These are phyloP conservation scores for Agaricus bisporus DNA, from an alignment of 768 basidiomycete species.

Conservation along the genomic window DNA sequence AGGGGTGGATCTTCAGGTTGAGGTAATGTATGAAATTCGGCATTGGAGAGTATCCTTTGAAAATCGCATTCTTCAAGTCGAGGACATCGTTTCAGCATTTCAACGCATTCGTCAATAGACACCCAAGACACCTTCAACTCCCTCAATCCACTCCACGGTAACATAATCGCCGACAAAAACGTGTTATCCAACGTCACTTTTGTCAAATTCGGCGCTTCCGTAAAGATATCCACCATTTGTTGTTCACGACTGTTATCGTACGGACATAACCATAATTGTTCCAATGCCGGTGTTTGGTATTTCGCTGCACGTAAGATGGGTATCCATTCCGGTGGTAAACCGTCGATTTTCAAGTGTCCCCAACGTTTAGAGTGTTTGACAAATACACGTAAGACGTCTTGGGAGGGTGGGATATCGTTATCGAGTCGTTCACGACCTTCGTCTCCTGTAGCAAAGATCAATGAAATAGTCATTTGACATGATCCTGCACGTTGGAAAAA, in stretches of 20 bases:
- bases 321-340: constrained; percentile 8
- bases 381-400: constrained; percentile 1
- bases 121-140: constrained; percentile 9
- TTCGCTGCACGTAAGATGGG: background rate
- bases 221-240: constrained; percentile 8
- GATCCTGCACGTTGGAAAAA: constrained; percentile 1
- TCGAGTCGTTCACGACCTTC: constrained; percentile 1
- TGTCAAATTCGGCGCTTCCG: background rate
- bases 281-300: background rate
- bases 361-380: background rate
- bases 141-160: background rate
- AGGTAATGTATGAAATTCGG: constrained; percentile 2
- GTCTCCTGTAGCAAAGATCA: constrained; percentile 5
- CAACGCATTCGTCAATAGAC: constrained; percentile 8
- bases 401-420: background rate
- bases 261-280: constrained; percentile 6
- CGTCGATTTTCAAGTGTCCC: constrained; percentile 6
- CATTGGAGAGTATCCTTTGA: constrained; percentile 3
- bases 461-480: background rate
- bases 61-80: constrained; percentile 2
- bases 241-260: constrained; percentile 9
- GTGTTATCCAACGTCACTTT: constrained; percentile 7
- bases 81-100: constrained; percentile 4
- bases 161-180: constrained; percentile 4
- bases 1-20: background rate